Evolutionary conservation across 345 rosid genomes (phyloP), one percentile per base, ranked within the genome.

Genomic region (Ricinus communis): DNA sequence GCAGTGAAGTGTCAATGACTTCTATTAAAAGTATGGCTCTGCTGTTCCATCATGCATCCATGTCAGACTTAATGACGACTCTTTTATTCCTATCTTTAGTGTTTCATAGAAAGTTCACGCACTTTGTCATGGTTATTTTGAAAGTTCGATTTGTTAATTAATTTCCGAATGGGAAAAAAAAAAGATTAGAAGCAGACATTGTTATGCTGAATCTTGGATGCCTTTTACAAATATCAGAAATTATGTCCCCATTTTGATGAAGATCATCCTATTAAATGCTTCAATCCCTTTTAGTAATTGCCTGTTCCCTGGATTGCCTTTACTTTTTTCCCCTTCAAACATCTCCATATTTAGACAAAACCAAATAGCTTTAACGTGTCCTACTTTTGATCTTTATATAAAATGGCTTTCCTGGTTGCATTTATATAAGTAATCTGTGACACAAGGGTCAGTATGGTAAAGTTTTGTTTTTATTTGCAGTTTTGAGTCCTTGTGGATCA

Each of bases 401-500:
- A 21, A 40, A 66, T 62, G 61, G 45, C 63, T 68, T 16, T 52
- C 19, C 15, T 63, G 41, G 53, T 75, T 74, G 51, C 27, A 38
- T 66, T 63, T 52, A 36, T 14, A n/a, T 51, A 30, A 49, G 27
- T 50, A 40, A 50, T 46, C 30, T 6, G 9, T 25, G 56, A 49
- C 25, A 56, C 18, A 65, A 16, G 57, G 50, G n/a, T 70, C 38
- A 74, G n/a, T 69, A 46, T 73, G 12, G 65, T 74, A 10, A 55
- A 28, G 3, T 31, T 74, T 69, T 72, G 46, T 25, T 62, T 69
- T 40, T 15, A 0, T 71, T 85, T 76, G 72, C 93, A 92, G 99
- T 82, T 92, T 92, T 76, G 84, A 91, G 24, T 79, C 80, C 75
- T 72, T 88, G 49, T 95, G 99, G 99, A 79, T 85, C 33, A 65